phyloP scores from a whole-genome alignment of 2,329 filamentous ascomycete genomes.

The Calycina marina region DNA sequence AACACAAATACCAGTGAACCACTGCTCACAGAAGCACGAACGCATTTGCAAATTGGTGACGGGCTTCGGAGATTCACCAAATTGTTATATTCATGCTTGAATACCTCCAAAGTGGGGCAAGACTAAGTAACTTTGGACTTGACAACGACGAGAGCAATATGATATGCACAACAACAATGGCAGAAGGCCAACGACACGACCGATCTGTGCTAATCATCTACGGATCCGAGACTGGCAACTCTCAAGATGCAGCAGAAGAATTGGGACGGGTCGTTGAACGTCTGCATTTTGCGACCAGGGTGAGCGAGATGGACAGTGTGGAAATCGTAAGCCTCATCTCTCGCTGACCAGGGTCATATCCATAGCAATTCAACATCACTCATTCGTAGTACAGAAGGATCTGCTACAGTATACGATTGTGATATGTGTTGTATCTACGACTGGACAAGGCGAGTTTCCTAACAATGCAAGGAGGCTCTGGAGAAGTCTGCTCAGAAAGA shows the following conservation, averaged over 20 bases:
- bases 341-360: constrained; percentile 8
- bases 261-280: constrained; percentile 61
- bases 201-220: constrained; percentile 62
- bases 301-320: constrained; percentile 64
- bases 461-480: constrained; percentile 72
- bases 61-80: too few relatives aligned
- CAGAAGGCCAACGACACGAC: constrained; percentile 16
- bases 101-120: too few relatives aligned
- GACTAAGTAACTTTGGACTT: too few relatives aligned
- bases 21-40: too few relatives aligned
- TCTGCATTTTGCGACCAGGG: constrained; percentile 60
- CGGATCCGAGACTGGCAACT: constrained; percentile 89
- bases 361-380: constrained; percentile 12
- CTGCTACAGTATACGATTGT: constrained; percentile 41
- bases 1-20: neutral
- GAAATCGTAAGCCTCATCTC: constrained; percentile 47
- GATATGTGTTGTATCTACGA: constrained; percentile 78
- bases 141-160: too few relatives aligned
- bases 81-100: too few relatives aligned
- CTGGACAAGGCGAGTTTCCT: constrained; percentile 87
- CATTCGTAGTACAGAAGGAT: constrained; percentile 28
- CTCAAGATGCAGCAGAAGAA: constrained; percentile 81
- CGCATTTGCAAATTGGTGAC: too few relatives aligned
- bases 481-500: constrained; percentile 69
- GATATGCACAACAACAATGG: constrained; percentile 5